A percentile compares a stretch with the other conserved stretches of the same genome.
phyloP scores from a whole-genome alignment of 2,329 filamentous ascomycete genomes.

The Fusarium nelsonii region DNA sequence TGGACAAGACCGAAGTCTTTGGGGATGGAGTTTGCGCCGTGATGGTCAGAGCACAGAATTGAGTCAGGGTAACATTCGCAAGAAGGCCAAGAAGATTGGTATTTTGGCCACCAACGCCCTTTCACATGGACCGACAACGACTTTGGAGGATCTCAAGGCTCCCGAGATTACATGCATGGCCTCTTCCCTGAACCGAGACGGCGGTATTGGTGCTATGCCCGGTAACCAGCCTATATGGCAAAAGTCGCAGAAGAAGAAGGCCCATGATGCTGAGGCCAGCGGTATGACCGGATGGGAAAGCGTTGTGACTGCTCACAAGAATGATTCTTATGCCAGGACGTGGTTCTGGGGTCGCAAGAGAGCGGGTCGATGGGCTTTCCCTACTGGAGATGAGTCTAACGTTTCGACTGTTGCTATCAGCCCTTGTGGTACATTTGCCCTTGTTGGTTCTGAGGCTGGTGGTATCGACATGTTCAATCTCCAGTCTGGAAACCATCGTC shows the following conservation, averaged over 20 bases:
- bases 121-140: slow-evolving; percentile 71
- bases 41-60: slow-evolving; percentile 95
- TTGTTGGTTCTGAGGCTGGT: slow-evolving; percentile 86
- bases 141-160: slow-evolving; percentile 83
- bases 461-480: slow-evolving; percentile 96
- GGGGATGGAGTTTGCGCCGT: slow-evolving; percentile 94
- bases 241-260: slow-evolving; percentile 74
- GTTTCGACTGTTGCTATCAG: slow-evolving; percentile 91
- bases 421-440: slow-evolving; percentile 91
- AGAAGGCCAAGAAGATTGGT: slow-evolving; percentile 90
- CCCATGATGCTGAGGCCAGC: slow-evolving; percentile 77
- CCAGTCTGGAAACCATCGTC: slow-evolving; percentile 89
- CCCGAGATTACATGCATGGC: slow-evolving; percentile 93
- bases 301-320: slow-evolving; percentile 90
- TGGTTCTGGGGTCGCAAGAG: slow-evolving; percentile 99
- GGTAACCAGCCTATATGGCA: slow-evolving; percentile 87
- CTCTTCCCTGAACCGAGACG: slow-evolving; percentile 92
- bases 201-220: slow-evolving; percentile 87
- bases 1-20: slow-evolving; percentile 89
- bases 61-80: slow-evolving; percentile 88
- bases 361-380: slow-evolving; percentile 92
- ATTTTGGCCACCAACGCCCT: slow-evolving; percentile 70
- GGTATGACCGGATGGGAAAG: slow-evolving; percentile 96
- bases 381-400: slow-evolving; percentile 84
- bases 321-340: slow-evolving; percentile 86